Base-by-base conservation (phyloP, 1,284 basidiomycete genomes). In the Malassezia vespertilionis region DNA sequence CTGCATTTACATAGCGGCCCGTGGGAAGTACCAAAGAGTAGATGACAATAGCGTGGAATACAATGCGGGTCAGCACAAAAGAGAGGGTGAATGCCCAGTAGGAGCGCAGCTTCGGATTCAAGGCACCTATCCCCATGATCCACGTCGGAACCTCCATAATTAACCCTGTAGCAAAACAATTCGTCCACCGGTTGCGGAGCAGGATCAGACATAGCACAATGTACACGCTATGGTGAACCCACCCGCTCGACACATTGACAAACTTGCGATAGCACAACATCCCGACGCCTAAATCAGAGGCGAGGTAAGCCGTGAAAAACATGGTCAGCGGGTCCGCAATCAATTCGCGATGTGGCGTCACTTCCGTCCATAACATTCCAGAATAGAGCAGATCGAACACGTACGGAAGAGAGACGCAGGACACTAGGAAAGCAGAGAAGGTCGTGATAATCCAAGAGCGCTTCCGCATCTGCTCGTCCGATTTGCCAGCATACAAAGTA, bases 371-470 rank as follows among this genome's bases (percentile, higher is more conserved):
- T 40, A 66, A 58, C 24, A 68, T 61, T 24, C 58, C 53, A 39
- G 53, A 43, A 18, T 44, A 28, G 40, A 65, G 21, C 14, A 70
- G 49, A 15, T 70, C 65, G 33, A 39, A 54, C 22, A 66, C 56
- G 27, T 54, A 69, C 8, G 65, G 67, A 22, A 64, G 33, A 20
- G 62, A 61, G 28, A 56, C 56, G 5, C 53, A 14, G 17, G 60
- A 63, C 54, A 65, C 60, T 32, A 63, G 59, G 31, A 61, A 48
- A 31, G 56, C 64, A 44, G 58, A 52, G 11, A 70, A 30, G 22
- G 63, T 70, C 18, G 67, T 70, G 40, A 70, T 56, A 44, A 70
- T 69, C 67, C 67, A 70, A 28, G 59, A 62, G 17, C 65, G 60
- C 37, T 63, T 60, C 45, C 63, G 66, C 49, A 56, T 55, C 51